These are phyloP conservation scores for Amylocystis lapponica DNA, from an alignment of 768 basidiomycete species.

Conservation along the genomic window DNA sequence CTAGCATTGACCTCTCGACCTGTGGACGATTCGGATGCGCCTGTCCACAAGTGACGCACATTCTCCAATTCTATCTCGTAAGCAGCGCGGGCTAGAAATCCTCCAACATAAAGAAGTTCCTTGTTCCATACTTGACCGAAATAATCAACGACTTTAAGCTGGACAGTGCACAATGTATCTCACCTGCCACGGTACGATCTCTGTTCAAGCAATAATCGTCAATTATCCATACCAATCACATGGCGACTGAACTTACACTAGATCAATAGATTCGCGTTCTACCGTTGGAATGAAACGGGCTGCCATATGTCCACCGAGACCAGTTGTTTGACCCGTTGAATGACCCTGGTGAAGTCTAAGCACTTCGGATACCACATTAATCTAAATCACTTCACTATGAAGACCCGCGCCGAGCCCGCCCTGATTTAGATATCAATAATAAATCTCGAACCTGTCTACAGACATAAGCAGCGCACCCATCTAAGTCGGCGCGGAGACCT, in stretches of 20 bases:
- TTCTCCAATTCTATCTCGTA: slow-evolving; percentile 78
- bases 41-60: slow-evolving; percentile 57
- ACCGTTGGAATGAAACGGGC: slow-evolving; percentile 94
- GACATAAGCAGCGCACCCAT: slow-evolving; percentile 47
- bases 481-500: slow-evolving; percentile 80
- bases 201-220: slow-evolving; percentile 28
- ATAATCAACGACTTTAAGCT: slow-evolving; percentile 1
- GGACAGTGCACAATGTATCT: slow-evolving; percentile 17
- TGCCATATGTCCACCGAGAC: slow-evolving; percentile 62
- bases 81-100: slow-evolving; percentile 72
- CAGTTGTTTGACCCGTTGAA: slow-evolving; percentile 89
- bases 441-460: not conserved
- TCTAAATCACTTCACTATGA: slow-evolving; percentile 52
- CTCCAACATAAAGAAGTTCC: slow-evolving; percentile 81
- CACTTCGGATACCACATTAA: not conserved
- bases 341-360: slow-evolving; percentile 58
- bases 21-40: slow-evolving; percentile 29
- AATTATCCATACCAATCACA: slow-evolving; percentile 1
- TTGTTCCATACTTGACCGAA: slow-evolving; percentile 71
- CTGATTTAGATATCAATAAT: slow-evolving; percentile 27
- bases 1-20: not conserved
- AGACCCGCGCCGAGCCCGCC: slow-evolving; percentile 67
- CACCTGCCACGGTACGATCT: slow-evolving; percentile 77
- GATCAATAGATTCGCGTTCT: slow-evolving; percentile 88
- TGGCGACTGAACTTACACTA: slow-evolving; percentile 51